Evolutionary conservation across 768 basidiomycete genomes (phyloP), one percentile per base, ranked within the genome.

Genomic region (Mrakia frigida): DNA sequence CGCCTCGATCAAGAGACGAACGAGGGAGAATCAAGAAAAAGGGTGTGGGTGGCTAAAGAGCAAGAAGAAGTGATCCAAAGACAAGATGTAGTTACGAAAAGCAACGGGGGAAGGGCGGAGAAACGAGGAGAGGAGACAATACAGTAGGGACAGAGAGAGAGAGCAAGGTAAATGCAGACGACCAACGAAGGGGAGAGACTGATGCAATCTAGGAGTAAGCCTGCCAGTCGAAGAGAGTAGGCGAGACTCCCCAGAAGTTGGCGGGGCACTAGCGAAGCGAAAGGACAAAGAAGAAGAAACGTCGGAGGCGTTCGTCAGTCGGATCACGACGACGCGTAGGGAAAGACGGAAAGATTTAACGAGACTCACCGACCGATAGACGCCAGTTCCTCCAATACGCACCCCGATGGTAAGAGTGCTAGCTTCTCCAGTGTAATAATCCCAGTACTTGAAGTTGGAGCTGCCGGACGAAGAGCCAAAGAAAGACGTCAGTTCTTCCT

Each of bases 221-320:
- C 43, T 75, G 74, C 74, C 74, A 75, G n/a, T 75, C 74, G 28
- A 70, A 75, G 39, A 75, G 70, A 25, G 70, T 56, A 16, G 74
- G 65, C 10, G 46, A 25, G 25, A 28, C 3, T 23, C 74, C 74
- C 74, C 74, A 75, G 39, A 75, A 75, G 33, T 39, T 39, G 21
- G 69, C 39, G 0, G 74, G 74, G 39, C 74, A 75, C 56, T 61
- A 53, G 35, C 14, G 21, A 31, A 10, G 37, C n/a, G n/a, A 9
- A 16, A 10, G 37, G 21, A 39, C 3, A 39, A 39, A 33, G 33
- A 0, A 25, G 9, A 21, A 35, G 39, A 59, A 39, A 52, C 11
- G 23, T 50, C 18, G 5, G 23, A n/a, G 18, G 53, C 7, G 10
- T 43, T 13, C 11, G 69, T 56, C 50, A 72, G 33, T 46, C 16